Conservation (phyloP, 371 early-diverging fungal species). For the Phascolomyces articulosus region DNA sequence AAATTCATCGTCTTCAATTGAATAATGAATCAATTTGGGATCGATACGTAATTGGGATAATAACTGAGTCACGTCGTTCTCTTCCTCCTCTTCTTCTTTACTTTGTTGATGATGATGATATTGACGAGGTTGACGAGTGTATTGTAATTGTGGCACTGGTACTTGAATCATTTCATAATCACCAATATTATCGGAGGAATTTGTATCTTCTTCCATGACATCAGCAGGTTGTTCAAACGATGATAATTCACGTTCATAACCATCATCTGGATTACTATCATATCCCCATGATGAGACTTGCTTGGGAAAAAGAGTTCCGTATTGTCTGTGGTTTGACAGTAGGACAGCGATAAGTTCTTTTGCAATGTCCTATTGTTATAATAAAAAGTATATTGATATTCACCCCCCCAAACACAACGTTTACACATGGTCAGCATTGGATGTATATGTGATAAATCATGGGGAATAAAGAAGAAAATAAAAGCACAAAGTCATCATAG, state of each 20-base stretch:
- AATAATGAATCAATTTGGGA: slow-evolving; percentile 18
- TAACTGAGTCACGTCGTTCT: slow-evolving; percentile 13
- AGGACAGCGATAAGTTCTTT: neutral
- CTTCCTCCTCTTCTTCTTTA: slow-evolving; percentile 9
- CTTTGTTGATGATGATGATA: neutral
- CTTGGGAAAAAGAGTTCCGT: too few relatives aligned
- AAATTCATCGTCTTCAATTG: slow-evolving; percentile 7
- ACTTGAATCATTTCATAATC: too few relatives aligned
- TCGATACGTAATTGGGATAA: slow-evolving; percentile 11
- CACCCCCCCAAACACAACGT: too few relatives aligned
- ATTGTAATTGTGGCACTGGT: too few relatives aligned
- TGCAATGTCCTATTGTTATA: neutral
- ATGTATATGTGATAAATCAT: too few relatives aligned
- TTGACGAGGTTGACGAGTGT: neutral
- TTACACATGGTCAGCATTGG: too few relatives aligned
- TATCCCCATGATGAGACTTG: neutral
- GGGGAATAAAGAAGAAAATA: neutral
- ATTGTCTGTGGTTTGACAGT: too few relatives aligned
- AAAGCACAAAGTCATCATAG: too few relatives aligned
- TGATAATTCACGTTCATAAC: neutral
- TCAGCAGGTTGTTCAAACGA: neutral
- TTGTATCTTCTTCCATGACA: too few relatives aligned
- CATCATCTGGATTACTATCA: too few relatives aligned
- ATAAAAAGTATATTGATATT: too few relatives aligned
- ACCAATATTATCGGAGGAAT: too few relatives aligned